Base-by-base conservation (phyloP, 2,329 filamentous ascomycete species). In the Trichoderma harzianum region DNA sequence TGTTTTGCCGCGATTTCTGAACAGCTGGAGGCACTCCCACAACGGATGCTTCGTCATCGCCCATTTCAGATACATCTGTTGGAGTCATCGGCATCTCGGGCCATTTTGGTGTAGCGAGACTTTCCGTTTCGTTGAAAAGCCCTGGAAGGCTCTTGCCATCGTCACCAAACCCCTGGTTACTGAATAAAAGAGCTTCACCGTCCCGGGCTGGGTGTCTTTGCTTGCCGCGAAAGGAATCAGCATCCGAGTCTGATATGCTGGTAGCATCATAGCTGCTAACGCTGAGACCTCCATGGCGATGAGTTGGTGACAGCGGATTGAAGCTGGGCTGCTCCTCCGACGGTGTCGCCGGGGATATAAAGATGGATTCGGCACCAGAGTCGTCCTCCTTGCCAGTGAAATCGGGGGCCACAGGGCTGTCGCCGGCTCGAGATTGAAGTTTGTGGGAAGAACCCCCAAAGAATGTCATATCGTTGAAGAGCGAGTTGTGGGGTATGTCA, bases 131-230 rank as follows among this genome's bases (percentile, higher is more conserved):
- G 2, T 74, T 70, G 21, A 76, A 76, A n/a, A 78, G 69, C n/a
- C 76, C 76, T 4, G 76, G 83, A 0, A 85, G 76, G 66, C 81
- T 77, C 51, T 76, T 74, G 4, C 81, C 79, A 1, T 74, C 73
- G 14, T 76, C 70, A 0, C 82, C 82, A 47, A 82, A 84, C 0
- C 82, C 80, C 0, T 58, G 68, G 11, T 81, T 78, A 12, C 76
- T 77, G 72, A 84, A 83, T 0, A 84, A 73, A 0, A 84, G 76
- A 5, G 79, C 78, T 61, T 83, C 80, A 55, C 83, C 82, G 24
- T 78, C 78, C 14, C 78, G 78, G 11, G 75, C 76, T 3, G 24
- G 30, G 6, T 21, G 57, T 24, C 36, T 51, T 10, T 55, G 18
- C 74, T 32, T 75, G 57, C 36, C 75, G 12, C 74, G 76, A 10